These are phyloP conservation scores for Dissophora ornata DNA, from an alignment of 192 early-diverging fungal species.

Conservation along the genomic window DNA sequence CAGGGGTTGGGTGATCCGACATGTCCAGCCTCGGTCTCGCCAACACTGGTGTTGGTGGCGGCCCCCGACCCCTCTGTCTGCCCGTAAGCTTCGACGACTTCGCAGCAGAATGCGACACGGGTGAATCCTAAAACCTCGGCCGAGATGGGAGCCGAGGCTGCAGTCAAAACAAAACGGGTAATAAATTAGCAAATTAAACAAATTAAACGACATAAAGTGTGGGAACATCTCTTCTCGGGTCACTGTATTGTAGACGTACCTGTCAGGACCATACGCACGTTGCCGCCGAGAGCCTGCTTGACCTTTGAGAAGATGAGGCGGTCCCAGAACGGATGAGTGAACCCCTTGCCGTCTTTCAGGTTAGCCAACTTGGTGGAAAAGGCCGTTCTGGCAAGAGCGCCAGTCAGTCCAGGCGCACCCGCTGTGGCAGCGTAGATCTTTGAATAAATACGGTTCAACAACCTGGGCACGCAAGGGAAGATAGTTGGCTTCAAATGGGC, in stretches of 20 bases:
- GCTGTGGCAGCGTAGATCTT: slow-evolving; percentile 70
- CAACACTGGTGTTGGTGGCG: slow-evolving; percentile 59
- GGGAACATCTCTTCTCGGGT: not conserved
- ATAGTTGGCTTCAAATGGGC: slow-evolving; percentile 83
- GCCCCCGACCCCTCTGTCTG: slow-evolving; percentile 82
- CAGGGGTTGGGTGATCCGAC: slow-evolving; percentile 78
- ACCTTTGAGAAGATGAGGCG: slow-evolving; percentile 85
- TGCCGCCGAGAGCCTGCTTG: slow-evolving; percentile 81
- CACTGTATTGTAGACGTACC: slow-evolving; percentile 52
- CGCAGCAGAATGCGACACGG: slow-evolving; percentile 80
- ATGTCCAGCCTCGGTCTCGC: slow-evolving; percentile 79
- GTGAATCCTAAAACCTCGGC: slow-evolving; percentile 85
- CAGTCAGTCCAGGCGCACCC: slow-evolving; percentile 70
- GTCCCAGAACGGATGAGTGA: slow-evolving; percentile 90
- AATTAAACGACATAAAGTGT: no score
- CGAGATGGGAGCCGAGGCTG: slow-evolving; percentile 85
- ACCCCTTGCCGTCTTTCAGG: slow-evolving; percentile 67
- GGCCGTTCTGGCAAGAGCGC: slow-evolving; percentile 68
- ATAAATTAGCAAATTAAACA: no score
- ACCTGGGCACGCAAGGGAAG: slow-evolving; percentile 86
- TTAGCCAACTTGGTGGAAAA: slow-evolving; percentile 71
- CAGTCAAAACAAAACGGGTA: no score
- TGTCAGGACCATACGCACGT: slow-evolving; percentile 81
- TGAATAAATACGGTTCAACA: slow-evolving; percentile 91
- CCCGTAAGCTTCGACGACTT: slow-evolving; percentile 90